Evolutionary conservation across 495 filamentous ascomycete species (phyloP), one percentile per base, ranked within the genome.

Genomic region (Neurospora sp.): DNA sequence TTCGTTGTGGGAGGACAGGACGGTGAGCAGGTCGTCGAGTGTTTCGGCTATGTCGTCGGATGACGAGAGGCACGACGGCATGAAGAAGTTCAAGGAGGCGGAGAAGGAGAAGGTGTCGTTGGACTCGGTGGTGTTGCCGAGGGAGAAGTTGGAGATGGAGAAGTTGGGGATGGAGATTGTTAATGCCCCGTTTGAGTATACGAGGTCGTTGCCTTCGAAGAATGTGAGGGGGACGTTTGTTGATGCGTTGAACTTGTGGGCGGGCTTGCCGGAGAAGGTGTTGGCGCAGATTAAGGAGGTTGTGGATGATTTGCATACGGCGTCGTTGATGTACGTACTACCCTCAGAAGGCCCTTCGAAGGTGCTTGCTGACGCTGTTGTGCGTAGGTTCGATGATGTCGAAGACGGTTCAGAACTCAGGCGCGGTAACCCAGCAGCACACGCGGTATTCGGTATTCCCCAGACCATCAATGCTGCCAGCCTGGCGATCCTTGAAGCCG

Each of bases 401-500:
- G 89, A 93, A 83, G 91, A 97, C 81, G 88, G 84, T 42, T 94
- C 92, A 0, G 74, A 87, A 42, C 86, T 97, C 15, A 88, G 94
- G 31, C 89, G 94, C 72, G 94, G 94, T 34, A 85, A 92, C 38
- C 94, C 94, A 4, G 92, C 96, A 39, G 91, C 94, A 0, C 93
- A 97, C 82, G 88, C 85, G 75, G 94, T 97, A 59, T 97, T 94
- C 78, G 94, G 94, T 39, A 90, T 89, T 0, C 91, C 92, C 5
- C 93, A 96, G 78, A 94, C 93, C 8, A 95, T 97, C 81, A 97
- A 97, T 79, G 90, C 90, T 0, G 92, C 93, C 15, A 95, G 95
- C 79, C 96, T 95, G 76, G 89, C 94, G 37, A 94, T 94, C 80
- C 94, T 96, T 77, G 84, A 89, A 45, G 94, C 93, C 0, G 83